A percentile compares a stretch with the other conserved stretches of the same genome.
These are phyloP conservation scores for Madurella fahalii DNA, from an alignment of 2,329 filamentous ascomycete genomes.

Conservation along the genomic window DNA sequence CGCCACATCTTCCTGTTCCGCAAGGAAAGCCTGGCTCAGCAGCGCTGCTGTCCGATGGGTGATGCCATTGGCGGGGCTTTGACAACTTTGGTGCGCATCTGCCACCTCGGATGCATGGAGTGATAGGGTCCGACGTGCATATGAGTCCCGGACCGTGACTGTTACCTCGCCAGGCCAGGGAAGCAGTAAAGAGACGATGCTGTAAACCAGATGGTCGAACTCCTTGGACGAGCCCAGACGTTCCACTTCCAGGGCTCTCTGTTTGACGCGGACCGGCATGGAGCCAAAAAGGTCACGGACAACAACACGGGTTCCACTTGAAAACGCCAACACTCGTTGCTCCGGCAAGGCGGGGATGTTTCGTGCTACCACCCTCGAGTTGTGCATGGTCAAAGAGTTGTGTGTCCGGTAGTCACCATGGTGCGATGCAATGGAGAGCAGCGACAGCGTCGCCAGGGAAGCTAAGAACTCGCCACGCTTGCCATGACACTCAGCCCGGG, in stretches of 20 bases:
- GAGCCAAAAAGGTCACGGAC: constrained; percentile 82
- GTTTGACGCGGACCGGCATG: constrained; percentile 86
- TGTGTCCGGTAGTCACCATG: constrained; percentile 56
- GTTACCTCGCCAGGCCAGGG: constrained; percentile 58
- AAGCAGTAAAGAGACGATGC: constrained; percentile 63
- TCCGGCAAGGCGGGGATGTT: constrained; percentile 57
- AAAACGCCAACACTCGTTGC: constrained; percentile 50
- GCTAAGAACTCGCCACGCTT: constrained; percentile 71
- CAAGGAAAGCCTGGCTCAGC: constrained; percentile 62
- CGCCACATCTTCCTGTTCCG: constrained; percentile 46
- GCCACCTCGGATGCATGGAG: constrained; percentile 30
- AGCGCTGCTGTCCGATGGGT: constrained; percentile 43
- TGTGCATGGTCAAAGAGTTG: constrained; percentile 66
- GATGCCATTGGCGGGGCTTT: constrained; percentile 16
- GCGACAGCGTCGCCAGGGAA: constrained; percentile 69
- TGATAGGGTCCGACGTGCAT: constrained; percentile 34
- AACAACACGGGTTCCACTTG: constrained; percentile 70
- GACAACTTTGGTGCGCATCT: not conserved
- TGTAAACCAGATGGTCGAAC: constrained; percentile 60
- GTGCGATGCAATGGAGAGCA: constrained; percentile 72
- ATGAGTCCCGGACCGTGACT: constrained; percentile 55
- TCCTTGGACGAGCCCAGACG: constrained; percentile 53
- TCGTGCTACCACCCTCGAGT: constrained; percentile 61
- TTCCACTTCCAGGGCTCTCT: constrained; percentile 56
- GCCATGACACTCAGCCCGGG: constrained; percentile 53